Percentiles rank a stretch among this genome's conserved stretches.
These are phyloP conservation scores for Trifolium fragiferum DNA, from an alignment of 306 rosid genomes.

Conservation along the genomic window DNA sequence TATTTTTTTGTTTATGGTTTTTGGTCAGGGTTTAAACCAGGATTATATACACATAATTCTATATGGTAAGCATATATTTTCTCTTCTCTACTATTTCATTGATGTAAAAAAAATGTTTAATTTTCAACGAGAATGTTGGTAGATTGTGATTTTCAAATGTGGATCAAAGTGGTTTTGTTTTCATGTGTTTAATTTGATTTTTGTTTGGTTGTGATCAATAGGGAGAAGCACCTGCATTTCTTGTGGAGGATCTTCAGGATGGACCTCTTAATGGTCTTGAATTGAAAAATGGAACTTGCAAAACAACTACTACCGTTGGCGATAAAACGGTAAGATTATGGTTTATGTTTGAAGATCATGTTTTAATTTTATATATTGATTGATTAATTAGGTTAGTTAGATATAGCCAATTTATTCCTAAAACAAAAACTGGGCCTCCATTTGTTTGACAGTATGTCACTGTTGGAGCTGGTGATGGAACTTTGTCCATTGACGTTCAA, in stretches of 20 bases:
- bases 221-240: constrained; percentile 93
- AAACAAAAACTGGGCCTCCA: constrained; percentile 45
- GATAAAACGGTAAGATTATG: constrained; percentile 70
- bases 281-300: constrained; percentile 56
- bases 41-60: constrained; percentile 48
- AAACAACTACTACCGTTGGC: constrained; percentile 54
- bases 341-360: constrained; percentile 37
- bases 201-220: constrained; percentile 49
- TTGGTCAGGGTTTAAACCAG: constrained; percentile 65
- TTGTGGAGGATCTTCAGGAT: constrained; percentile 63
- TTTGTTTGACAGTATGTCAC: constrained; percentile 86
- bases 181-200: constrained; percentile 45
- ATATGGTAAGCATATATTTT: constrained; percentile 66
- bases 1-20: constrained; percentile 27
- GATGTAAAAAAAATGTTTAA: background rate
- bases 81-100: constrained; percentile 17
- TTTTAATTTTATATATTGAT: constrained; percentile 18
- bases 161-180: constrained; percentile 44
- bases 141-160: constrained; percentile 35
- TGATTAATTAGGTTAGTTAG: constrained; percentile 45
- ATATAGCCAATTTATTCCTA: constrained; percentile 45
- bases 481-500: constrained; percentile 71
- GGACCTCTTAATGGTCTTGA: constrained; percentile 61
- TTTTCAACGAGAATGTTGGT: constrained; percentile 37
- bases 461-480: constrained; percentile 83